phyloP scores from a whole-genome alignment of 2,329 filamentous ascomycete genomes.

The Venturia pyrina region DNA sequence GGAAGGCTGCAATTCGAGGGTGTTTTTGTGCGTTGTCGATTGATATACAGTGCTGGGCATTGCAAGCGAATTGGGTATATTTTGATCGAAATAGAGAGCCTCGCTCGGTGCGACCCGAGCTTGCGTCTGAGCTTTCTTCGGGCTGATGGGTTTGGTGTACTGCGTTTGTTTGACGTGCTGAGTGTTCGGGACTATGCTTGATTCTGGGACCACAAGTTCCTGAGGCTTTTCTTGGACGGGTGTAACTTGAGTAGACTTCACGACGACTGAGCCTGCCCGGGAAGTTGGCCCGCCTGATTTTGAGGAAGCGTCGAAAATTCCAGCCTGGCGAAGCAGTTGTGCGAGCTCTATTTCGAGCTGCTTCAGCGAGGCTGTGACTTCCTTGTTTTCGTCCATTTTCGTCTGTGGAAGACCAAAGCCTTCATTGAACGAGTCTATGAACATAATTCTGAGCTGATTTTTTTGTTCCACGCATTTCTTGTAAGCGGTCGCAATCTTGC shows the following conservation, averaged over 20 bases:
- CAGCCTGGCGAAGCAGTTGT: background rate
- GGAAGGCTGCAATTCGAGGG: background rate
- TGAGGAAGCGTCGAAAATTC: background rate
- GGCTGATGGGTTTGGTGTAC: background rate
- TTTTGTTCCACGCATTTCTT: background rate
- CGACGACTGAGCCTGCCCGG: background rate
- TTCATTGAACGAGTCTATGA: slow-evolving; percentile 2
- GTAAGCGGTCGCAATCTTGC: background rate
- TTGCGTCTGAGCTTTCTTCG: background rate
- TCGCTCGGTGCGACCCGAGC: background rate
- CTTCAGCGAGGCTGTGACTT: slow-evolving; percentile 1
- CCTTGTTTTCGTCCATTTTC: slow-evolving; percentile 5
- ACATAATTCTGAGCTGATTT: background rate
- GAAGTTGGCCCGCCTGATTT: background rate
- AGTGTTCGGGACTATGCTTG: slow-evolving; percentile 3
- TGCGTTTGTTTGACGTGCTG: slow-evolving; percentile 11
- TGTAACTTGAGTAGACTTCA: slow-evolving; percentile 11
- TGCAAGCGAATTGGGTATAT: background rate
- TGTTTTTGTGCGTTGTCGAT: background rate
- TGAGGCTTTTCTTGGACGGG: background rate
- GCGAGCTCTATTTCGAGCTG: background rate
- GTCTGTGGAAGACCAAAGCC: background rate
- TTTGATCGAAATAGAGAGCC: background rate
- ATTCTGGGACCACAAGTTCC: slow-evolving; percentile 5
- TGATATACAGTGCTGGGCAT: background rate